Conservation (phyloP, 2,329 filamentous ascomycete genomes). For the Alternaria sp. region DNA sequence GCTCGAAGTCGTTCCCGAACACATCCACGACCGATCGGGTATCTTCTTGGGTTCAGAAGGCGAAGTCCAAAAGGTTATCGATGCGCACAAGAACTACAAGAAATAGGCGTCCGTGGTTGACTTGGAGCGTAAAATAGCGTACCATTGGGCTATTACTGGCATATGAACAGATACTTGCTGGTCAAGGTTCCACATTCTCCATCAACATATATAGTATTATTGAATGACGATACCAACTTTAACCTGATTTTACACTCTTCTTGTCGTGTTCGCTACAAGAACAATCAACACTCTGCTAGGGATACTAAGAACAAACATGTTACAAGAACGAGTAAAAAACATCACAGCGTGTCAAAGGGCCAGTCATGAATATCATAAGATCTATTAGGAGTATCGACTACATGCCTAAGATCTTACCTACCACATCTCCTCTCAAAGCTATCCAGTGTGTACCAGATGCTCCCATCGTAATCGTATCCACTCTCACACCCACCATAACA, state of each 20-base stretch:
- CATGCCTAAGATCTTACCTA: slow-evolving; percentile 25
- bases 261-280: not conserved
- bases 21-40: slow-evolving; percentile 94
- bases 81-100: slow-evolving; percentile 71
- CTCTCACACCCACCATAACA: slow-evolving; percentile 25
- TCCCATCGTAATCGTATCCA: slow-evolving; percentile 21
- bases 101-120: slow-evolving; percentile 29
- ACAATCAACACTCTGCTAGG: not conserved
- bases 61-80: slow-evolving; percentile 95
- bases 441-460: slow-evolving; percentile 29
- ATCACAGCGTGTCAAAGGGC: not conserved
- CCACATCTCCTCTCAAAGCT: slow-evolving; percentile 11
- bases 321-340: not conserved
- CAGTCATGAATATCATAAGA: slow-evolving; percentile 14
- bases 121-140: not conserved
- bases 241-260: too few relatives aligned
- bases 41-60: slow-evolving; percentile 96
- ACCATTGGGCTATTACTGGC: not conserved
- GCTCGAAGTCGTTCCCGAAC: slow-evolving; percentile 85
- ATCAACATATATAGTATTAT: slow-evolving; percentile 3
- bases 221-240: slow-evolving; percentile 7
- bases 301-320: not conserved
- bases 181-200: not conserved
- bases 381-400: slow-evolving; percentile 28
- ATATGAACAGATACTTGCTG: slow-evolving; percentile 1